phyloP scores from a whole-genome alignment of 2,329 filamentous ascomycete genomes.

The Aspergillus sp. region DNA sequence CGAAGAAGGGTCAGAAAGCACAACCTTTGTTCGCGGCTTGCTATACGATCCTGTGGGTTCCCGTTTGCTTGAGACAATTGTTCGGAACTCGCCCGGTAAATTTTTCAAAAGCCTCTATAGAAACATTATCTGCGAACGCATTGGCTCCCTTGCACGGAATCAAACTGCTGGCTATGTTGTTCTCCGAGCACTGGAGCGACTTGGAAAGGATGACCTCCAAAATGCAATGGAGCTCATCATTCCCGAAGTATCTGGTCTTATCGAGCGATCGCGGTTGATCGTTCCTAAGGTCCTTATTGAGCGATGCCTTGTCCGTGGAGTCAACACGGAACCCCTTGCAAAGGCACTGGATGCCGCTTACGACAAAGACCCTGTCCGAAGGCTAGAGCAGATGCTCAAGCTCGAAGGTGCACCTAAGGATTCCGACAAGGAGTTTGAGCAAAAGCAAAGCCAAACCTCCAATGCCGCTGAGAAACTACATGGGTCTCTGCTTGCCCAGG shows the following conservation, averaged over 20 bases:
- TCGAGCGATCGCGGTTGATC: conserved; percentile 70
- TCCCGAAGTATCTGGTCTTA: conserved; percentile 66
- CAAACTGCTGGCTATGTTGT: conserved; percentile 87
- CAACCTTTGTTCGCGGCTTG: conserved; percentile 77
- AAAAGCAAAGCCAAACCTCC: conserved; percentile 25
- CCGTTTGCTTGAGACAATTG: conserved; percentile 79
- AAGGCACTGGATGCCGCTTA: conserved; percentile 55
- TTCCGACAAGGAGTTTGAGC: conserved; percentile 43
- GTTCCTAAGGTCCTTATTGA: conserved; percentile 81
- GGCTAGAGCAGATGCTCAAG: conserved; percentile 58
- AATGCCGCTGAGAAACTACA: conserved; percentile 60
- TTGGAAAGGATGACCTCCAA: conserved; percentile 80
- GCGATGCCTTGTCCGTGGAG: conserved; percentile 65
- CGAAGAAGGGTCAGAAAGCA: conserved; percentile 66
- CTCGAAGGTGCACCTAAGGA: conserved; percentile 48
- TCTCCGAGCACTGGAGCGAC: conserved; percentile 72
- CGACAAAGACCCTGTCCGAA: conserved; percentile 43
- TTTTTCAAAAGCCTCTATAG: conserved; percentile 84
- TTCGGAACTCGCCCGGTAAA: conserved; percentile 76
- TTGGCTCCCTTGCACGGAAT: conserved; percentile 78
- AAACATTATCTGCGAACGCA: conserved; percentile 72
- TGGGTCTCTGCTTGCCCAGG: conserved; percentile 73
- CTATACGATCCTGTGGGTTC: conserved; percentile 90
- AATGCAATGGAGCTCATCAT: conserved; percentile 67
- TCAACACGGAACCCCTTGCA: conserved; percentile 54